Conservation (phyloP, 306 rosid genomes). For the Castanospermum australe region DNA sequence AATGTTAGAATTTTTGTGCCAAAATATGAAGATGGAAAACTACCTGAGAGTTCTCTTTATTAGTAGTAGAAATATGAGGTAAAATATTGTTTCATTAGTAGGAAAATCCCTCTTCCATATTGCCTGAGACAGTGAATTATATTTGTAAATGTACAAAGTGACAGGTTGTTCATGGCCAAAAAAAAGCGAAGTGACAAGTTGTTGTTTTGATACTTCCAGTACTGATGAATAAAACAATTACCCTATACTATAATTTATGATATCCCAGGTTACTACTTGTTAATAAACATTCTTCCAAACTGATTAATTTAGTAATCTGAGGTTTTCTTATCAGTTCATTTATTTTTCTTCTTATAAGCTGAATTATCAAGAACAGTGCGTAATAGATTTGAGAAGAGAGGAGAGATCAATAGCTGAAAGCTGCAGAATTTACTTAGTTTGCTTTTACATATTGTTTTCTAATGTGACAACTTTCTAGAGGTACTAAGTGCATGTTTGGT, state of each 20-base stretch:
- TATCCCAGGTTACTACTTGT: neutral
- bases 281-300: neutral
- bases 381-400: neutral
- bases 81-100: neutral
- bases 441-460: neutral
- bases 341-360: neutral
- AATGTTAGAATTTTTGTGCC: no score
- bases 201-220: neutral
- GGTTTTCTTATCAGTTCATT: neutral
- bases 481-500: no score
- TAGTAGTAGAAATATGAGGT: neutral
- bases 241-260: neutral
- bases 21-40: no score
- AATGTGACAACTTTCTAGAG: neutral
- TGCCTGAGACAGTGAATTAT: neutral
- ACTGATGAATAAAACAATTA: neutral
- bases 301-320: neutral
- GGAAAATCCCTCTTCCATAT: neutral
- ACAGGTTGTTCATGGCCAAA: neutral
- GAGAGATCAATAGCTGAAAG: neutral
- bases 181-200: no score
- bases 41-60: no score
- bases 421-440: neutral
- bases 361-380: neutral
- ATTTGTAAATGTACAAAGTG: neutral